Percentiles rank a stretch among this genome's conserved stretches.
Evolutionary conservation across 2,329 filamentous ascomycete genomes (phyloP).

Genomic region (Rutstroemia sp.): DNA sequence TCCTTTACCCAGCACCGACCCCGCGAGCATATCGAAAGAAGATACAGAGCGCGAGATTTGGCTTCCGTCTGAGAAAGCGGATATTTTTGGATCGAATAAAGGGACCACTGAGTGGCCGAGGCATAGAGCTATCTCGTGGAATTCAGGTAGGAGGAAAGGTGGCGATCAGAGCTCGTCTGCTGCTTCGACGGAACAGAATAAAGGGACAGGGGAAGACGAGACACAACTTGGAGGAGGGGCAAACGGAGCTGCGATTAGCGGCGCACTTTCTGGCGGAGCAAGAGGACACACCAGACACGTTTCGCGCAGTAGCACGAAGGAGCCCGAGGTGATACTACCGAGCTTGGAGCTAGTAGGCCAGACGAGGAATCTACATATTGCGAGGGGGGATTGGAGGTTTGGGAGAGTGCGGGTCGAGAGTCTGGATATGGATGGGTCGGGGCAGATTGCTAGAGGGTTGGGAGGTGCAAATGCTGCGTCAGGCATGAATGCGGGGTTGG

Average conservation of each 20-base stretch:
- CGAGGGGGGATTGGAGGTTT: constrained; percentile 70
- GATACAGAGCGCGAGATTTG: constrained; percentile 33
- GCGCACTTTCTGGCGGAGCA: too few species aligned
- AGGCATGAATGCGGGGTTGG: constrained; percentile 26
- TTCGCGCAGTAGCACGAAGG: background rate
- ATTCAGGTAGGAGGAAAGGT: background rate
- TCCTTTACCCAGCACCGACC: constrained; percentile 19
- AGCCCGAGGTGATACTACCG: constrained; percentile 15
- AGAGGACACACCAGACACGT: too few species aligned
- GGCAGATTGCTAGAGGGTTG: constrained; percentile 42
- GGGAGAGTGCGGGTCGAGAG: constrained; percentile 72
- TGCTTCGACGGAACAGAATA: constrained; percentile 11
- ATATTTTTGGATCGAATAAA: constrained; percentile 33
- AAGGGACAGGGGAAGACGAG: background rate
- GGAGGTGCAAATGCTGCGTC: constrained; percentile 11
- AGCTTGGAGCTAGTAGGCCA: constrained; percentile 29
- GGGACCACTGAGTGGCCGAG: constrained; percentile 16
- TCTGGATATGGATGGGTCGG: constrained; percentile 57
- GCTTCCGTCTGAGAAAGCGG: constrained; percentile 41
- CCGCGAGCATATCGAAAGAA: background rate
- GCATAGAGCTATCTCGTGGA: constrained; percentile 12
- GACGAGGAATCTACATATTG: constrained; percentile 32
- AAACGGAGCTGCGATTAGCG: too few species aligned
- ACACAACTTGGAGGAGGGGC: too few species aligned
- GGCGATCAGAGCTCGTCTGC: background rate